phyloP scores from a whole-genome alignment of 1,284 basidiomycete species.

The Schizophyllum amplum region DNA sequence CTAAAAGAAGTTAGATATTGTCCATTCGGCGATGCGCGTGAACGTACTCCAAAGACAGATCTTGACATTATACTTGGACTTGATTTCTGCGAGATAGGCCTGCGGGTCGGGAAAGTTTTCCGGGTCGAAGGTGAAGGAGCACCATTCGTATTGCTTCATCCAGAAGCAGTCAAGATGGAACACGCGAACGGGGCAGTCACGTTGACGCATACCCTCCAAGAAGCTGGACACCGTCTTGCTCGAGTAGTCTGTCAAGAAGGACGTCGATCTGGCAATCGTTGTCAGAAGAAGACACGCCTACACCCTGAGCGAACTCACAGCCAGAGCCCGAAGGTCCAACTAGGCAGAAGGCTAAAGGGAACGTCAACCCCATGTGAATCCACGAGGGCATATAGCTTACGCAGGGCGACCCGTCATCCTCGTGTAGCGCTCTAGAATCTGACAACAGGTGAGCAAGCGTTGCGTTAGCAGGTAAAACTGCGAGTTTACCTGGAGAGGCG shows the following conservation, averaged over 20 bases:
- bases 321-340: slow-evolving; percentile 76
- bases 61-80: slow-evolving; percentile 61
- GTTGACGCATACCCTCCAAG: slow-evolving; percentile 61
- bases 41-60: slow-evolving; percentile 63
- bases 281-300: too few species aligned
- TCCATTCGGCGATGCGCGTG: not conserved
- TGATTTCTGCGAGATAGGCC: slow-evolving; percentile 58
- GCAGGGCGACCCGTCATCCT: slow-evolving; percentile 60
- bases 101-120: slow-evolving; percentile 69
- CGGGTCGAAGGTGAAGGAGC: slow-evolving; percentile 70
- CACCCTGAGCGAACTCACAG: too few species aligned
- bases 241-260: slow-evolving; percentile 67
- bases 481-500: too few species aligned
- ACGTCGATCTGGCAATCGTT: too few species aligned
- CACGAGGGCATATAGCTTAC: too few species aligned
- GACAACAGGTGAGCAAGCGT: too few species aligned
- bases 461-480: too few species aligned
- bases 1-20: slow-evolving; percentile 25
- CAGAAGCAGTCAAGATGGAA: slow-evolving; percentile 77
- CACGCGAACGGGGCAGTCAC: slow-evolving; percentile 63
- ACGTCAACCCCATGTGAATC: slow-evolving; percentile 12
- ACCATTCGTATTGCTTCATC: slow-evolving; percentile 80
- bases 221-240: slow-evolving; percentile 60
- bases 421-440: slow-evolving; percentile 57
- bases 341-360: not conserved